Base-by-base conservation (phyloP, 2,329 filamentous ascomycete species). In the Scedosporium minutisporum region DNA sequence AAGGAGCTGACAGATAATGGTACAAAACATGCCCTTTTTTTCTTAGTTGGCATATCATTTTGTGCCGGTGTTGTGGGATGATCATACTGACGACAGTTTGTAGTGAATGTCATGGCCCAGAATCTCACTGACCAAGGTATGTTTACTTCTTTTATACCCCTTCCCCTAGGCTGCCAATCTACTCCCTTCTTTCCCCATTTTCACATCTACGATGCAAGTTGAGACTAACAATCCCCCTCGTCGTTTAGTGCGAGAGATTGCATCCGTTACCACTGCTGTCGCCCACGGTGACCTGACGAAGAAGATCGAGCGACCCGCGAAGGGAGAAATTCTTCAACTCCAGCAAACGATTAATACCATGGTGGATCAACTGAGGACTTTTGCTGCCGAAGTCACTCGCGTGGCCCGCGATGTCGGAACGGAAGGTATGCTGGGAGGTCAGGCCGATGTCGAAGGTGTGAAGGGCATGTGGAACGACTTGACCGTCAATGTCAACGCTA, bases 1-100 rank as follows among this genome's bases (percentile, higher is more conserved):
- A 96, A 96, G 72, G 93, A 97, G 78, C 80, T 97, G 69, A 97
- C 93, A 18, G 88, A 93, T 73, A 93, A 93, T 71, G 86, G 86
- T 87, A 78, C 65, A 74, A 63, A 53, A 18, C 4, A 9, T 41
- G 12, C 29, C n/a, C 23, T 6, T 23, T 7, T 18, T 14, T 51
- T 18, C 6, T 44, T 42, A 9, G 44, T 44, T 41, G 53, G 27
- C 18, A 63, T 29, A 23, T 16, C 23, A 21, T 48, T 33, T 33
- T 33, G 9, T 38, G 10, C 33, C 3, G 33, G 33, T 38, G 33
- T 38, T 38, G 10, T 4, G 33, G 33, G 12, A 16, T 42, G 6
- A 57, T 41, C 29, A 18, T 21, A 48, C 44, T 48, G 44, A 48
- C 44, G 9, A 7, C 4, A 7, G 44, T 5, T n/a, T 21, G 18